phyloP scores from a whole-genome alignment of 768 basidiomycete species.

The Leucocoprinus sp. region DNA sequence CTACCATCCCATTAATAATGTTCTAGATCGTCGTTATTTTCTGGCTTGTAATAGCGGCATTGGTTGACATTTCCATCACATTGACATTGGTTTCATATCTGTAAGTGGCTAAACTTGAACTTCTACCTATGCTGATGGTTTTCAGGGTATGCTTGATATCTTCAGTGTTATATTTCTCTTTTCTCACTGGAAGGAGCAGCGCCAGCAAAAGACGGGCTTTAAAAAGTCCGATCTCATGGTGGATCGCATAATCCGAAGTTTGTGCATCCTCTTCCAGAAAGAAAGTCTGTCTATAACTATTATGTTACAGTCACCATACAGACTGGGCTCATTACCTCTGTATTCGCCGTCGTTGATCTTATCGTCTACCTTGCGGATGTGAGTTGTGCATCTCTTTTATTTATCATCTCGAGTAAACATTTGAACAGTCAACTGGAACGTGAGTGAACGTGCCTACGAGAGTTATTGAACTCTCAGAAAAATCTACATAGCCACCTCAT shows the following conservation, averaged over 20 bases:
- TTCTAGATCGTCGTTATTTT: constrained; percentile 12
- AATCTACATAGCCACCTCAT: constrained; percentile 23
- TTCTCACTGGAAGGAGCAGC: constrained; percentile 5
- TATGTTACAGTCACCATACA: constrained; percentile 16
- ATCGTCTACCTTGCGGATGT: constrained; percentile 18
- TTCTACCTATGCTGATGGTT: background rate
- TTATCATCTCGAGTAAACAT: background rate
- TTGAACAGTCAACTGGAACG: constrained; percentile 13
- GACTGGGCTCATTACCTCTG: constrained; percentile 17
- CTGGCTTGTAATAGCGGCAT: constrained; percentile 12
- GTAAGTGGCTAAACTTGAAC: constrained; percentile 3
- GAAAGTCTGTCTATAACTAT: background rate
- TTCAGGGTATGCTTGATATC: constrained; percentile 1
- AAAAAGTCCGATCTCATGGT: constrained; percentile 16
- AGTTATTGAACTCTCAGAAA: background rate
- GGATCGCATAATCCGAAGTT: constrained; percentile 19
- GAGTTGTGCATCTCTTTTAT: constrained; percentile 2
- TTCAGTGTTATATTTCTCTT: background rate
- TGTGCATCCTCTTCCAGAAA: background rate
- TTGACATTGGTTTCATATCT: constrained; percentile 14
- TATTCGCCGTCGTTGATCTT: constrained; percentile 16
- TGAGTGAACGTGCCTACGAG: background rate
- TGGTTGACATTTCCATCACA: constrained; percentile 14
- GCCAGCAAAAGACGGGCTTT: constrained; percentile 18
- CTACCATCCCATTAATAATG: background rate